Evolutionary conservation across 2,329 filamentous ascomycete species (phyloP).

Genomic region (Trichoderma citrinoviride): DNA sequence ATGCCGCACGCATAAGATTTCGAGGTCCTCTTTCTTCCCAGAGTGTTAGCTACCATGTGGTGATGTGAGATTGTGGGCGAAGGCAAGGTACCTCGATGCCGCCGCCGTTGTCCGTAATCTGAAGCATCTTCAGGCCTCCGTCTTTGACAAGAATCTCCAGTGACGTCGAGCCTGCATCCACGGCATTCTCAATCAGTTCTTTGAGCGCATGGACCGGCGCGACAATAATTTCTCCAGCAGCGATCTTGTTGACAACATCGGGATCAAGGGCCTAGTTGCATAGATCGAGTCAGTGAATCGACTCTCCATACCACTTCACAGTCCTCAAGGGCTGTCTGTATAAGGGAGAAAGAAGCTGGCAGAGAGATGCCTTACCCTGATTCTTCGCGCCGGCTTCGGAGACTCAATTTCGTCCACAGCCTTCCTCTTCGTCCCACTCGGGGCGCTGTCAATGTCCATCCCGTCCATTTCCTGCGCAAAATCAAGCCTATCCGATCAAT

Average conservation of each 20-base stretch:
- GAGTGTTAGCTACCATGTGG: not conserved
- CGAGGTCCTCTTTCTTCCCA: slow-evolving; percentile 79
- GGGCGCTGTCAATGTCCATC: slow-evolving; percentile 44
- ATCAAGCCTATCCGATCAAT: not conserved
- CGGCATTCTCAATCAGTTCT: slow-evolving; percentile 93
- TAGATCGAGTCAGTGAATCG: not conserved
- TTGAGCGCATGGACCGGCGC: slow-evolving; percentile 95
- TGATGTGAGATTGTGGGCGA: not conserved
- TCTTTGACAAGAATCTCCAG: slow-evolving; percentile 93
- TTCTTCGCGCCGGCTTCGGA: slow-evolving; percentile 46
- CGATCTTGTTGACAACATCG: slow-evolving; percentile 97
- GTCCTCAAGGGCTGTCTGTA: not conserved
- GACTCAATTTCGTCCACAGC: slow-evolving; percentile 40
- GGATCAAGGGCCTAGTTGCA: slow-evolving; percentile 70
- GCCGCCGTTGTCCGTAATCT: slow-evolving; percentile 96
- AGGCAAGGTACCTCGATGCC: slow-evolving; percentile 74
- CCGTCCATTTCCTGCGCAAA: slow-evolving; percentile 28
- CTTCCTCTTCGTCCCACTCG: slow-evolving; percentile 49
- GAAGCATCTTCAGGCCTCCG: slow-evolving; percentile 87
- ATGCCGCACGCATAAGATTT: slow-evolving; percentile 91
- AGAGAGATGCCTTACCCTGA: slow-evolving; percentile 41
- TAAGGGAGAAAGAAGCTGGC: not conserved
- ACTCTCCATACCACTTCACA: not conserved
- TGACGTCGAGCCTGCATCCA: slow-evolving; percentile 92
- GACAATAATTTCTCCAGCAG: slow-evolving; percentile 96